Conservation (phyloP, 345 rosid species). For the Lepidium africanum region DNA sequence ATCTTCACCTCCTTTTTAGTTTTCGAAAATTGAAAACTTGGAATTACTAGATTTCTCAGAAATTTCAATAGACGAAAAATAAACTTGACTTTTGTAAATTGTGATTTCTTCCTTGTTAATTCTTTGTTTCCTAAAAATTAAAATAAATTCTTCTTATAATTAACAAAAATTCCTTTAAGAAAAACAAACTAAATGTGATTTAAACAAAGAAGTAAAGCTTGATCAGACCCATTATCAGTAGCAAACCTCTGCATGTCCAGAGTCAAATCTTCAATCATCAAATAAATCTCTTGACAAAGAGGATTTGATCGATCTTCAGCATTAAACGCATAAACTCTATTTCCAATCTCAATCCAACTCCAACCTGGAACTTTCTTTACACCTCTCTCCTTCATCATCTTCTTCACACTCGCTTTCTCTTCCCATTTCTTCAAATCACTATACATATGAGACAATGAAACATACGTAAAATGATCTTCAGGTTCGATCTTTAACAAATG, state of each 20-base stretch:
- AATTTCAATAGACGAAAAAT: too few species aligned
- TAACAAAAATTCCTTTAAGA: too few species aligned
- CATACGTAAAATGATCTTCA: constrained; percentile 67
- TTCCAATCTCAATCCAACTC: constrained; percentile 71
- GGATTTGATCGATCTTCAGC: constrained; percentile 59
- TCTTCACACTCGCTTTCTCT: constrained; percentile 49
- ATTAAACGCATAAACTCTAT: constrained; percentile 51
- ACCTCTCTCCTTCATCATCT: constrained; percentile 66
- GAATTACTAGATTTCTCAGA: too few species aligned
- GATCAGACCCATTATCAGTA: constrained; percentile 5
- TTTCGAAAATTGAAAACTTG: too few species aligned
- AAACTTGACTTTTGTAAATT: too few species aligned
- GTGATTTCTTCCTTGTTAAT: too few species aligned
- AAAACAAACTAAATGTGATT: not conserved
- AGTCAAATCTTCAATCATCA: constrained; percentile 34
- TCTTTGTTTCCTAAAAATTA: too few species aligned
- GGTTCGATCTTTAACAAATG: constrained; percentile 57
- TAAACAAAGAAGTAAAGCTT: constrained; percentile 8
- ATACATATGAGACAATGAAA: constrained; percentile 59
- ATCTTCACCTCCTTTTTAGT: too few species aligned
- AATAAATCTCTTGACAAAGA: constrained; percentile 39
- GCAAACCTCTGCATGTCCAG: constrained; percentile 47
- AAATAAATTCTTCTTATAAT: too few species aligned
- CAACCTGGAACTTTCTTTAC: constrained; percentile 79
- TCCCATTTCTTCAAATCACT: constrained; percentile 54